phyloP scores from a whole-genome alignment of 176 grass and related monocot genomes.

The Cenchrus fungigraminus region DNA sequence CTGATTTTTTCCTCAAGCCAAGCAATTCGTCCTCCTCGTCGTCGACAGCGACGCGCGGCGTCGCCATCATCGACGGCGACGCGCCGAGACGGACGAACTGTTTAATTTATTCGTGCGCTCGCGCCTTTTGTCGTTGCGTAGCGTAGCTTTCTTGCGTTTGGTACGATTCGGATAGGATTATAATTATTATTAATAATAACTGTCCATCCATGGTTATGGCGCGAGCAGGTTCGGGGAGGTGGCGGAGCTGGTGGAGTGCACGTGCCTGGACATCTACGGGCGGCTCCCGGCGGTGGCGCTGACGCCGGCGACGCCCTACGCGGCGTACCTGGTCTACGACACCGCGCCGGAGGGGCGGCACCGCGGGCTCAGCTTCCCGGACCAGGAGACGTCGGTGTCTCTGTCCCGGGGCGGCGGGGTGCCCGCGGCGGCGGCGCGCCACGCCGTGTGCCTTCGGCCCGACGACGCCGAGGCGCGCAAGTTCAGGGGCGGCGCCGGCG shows the following conservation, averaged over 20 bases:
- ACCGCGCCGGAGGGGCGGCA: not conserved
- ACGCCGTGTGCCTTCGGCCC: constrained; percentile 39
- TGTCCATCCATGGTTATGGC: too few species aligned
- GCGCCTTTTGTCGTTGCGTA: too few species aligned
- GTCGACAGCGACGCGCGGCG: too few species aligned
- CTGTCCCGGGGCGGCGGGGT: not conserved
- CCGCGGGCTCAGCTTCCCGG: constrained; percentile 25
- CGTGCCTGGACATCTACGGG: constrained; percentile 48
- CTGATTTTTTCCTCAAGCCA: too few species aligned
- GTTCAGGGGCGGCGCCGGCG: too few species aligned
- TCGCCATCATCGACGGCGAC: too few species aligned
- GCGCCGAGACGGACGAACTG: too few species aligned
- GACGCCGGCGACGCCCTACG: constrained; percentile 33
- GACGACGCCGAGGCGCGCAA: not conserved
- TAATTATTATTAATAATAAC: not conserved
- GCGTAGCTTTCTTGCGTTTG: not conserved
- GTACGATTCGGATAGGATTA: not conserved
- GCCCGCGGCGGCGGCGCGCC: not conserved
- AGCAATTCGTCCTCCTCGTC: too few species aligned
- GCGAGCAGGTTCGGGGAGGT: constrained; percentile 40
- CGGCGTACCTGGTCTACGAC: constrained; percentile 47
- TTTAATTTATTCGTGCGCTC: too few species aligned
- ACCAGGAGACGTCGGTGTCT: constrained; percentile 44
- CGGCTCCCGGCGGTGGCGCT: not conserved
- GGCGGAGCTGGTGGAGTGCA: constrained; percentile 46